These are phyloP conservation scores for Chalciporus sphaerocephalus DNA, from an alignment of 768 basidiomycete species.

Conservation along the genomic window DNA sequence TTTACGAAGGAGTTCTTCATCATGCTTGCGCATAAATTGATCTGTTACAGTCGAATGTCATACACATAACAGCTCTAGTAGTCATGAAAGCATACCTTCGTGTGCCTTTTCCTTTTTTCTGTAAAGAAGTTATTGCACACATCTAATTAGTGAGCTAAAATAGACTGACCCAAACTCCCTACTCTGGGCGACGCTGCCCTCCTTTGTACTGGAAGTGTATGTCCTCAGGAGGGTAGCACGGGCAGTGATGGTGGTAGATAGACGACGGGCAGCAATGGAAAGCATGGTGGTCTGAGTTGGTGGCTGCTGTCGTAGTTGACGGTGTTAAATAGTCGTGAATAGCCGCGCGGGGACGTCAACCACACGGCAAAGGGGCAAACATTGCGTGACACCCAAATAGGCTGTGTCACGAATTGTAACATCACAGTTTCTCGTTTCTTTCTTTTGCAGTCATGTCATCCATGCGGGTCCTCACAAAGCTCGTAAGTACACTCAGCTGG, in stretches of 20 bases:
- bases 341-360: not conserved
- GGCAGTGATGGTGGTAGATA: constrained; percentile 35
- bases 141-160: not conserved
- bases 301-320: not conserved
- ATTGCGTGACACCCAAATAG: constrained; percentile 22
- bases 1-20: constrained; percentile 54
- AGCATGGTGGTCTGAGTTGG: constrained; percentile 18
- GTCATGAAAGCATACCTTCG: constrained; percentile 41
- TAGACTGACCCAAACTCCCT: constrained; percentile 54
- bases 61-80: not conserved
- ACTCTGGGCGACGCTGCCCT: constrained; percentile 60
- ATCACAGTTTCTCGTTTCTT: constrained; percentile 40
- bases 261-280: constrained; percentile 34
- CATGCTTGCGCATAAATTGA: constrained; percentile 59
- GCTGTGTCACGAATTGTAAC: constrained; percentile 34
- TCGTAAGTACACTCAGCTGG: constrained; percentile 28
- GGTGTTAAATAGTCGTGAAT: not conserved
- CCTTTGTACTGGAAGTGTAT: constrained; percentile 39
- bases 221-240: constrained; percentile 31
- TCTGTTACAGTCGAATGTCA: constrained; percentile 38
- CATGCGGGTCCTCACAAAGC: constrained; percentile 53
- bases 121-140: constrained; percentile 3
- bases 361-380: not conserved
- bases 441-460: constrained; percentile 58
- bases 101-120: constrained; percentile 75